These are phyloP conservation scores for Naganishia albida DNA, from an alignment of 1,284 basidiomycete genomes.

Conservation along the genomic window DNA sequence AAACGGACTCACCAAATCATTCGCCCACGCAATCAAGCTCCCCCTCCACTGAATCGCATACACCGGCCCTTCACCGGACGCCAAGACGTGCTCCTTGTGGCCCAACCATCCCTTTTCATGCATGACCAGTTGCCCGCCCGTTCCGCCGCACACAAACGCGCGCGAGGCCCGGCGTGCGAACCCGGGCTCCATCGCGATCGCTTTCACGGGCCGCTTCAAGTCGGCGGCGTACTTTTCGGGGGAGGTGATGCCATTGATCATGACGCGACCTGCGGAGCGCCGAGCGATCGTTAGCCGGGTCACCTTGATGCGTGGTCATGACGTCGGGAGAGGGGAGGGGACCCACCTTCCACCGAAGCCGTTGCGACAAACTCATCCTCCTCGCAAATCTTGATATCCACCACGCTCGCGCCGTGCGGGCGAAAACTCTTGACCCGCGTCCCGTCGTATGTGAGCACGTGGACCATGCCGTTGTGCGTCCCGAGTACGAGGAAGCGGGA, in stretches of 20 bases:
- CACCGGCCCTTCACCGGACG: slow-evolving; percentile 89
- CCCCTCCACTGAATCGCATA: slow-evolving; percentile 88
- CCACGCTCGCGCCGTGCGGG: slow-evolving; percentile 86
- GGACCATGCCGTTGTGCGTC: slow-evolving; percentile 88
- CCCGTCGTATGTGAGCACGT: slow-evolving; percentile 77
- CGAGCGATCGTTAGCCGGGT: slow-evolving; percentile 7
- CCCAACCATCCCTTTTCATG: slow-evolving; percentile 97
- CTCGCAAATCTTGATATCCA: slow-evolving; percentile 80
- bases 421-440: slow-evolving; percentile 86
- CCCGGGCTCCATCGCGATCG: slow-evolving; percentile 84
- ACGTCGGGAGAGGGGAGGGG: background rate
- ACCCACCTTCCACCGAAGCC: slow-evolving; percentile 87
- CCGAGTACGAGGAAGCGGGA: slow-evolving; percentile 76
- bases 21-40: slow-evolving; percentile 91
- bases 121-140: slow-evolving; percentile 81
- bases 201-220: slow-evolving; percentile 88
- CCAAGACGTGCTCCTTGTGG: slow-evolving; percentile 83
- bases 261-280: slow-evolving; percentile 70
- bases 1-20: slow-evolving; percentile 68
- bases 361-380: slow-evolving; percentile 89
- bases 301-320: no score
- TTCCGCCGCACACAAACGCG: slow-evolving; percentile 89
- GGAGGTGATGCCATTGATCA: slow-evolving; percentile 79
- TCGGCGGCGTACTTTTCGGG: slow-evolving; percentile 85
- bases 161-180: slow-evolving; percentile 79